A percentile compares a stretch with the other conserved stretches of the same genome.
Evolutionary conservation across 2,329 filamentous ascomycete species (phyloP).

Genomic region (Aspergillus eucalypticola): DNA sequence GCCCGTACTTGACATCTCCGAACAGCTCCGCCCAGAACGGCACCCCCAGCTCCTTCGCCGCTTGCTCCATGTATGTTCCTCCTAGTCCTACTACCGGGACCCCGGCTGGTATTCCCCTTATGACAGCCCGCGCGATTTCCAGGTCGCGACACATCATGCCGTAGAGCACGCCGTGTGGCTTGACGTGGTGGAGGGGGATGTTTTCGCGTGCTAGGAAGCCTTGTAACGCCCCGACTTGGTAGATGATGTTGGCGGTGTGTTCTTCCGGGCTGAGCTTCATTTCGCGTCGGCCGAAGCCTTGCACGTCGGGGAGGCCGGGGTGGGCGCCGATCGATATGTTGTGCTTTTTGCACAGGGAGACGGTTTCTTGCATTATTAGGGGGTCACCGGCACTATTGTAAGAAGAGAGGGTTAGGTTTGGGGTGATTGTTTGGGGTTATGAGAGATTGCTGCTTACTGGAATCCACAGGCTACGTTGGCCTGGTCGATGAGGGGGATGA

Average conservation of each 20-base stretch:
- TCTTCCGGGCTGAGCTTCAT: conserved; percentile 61
- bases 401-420: not conserved
- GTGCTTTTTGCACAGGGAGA: conserved; percentile 59
- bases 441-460: conserved; percentile 33
- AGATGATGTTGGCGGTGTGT: conserved; percentile 58
- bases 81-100: conserved; percentile 57
- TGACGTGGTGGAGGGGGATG: conserved; percentile 61
- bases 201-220: conserved; percentile 60
- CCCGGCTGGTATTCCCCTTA: conserved; percentile 53
- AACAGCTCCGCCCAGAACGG: conserved; percentile 58
- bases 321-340: conserved; percentile 62
- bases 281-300: conserved; percentile 64
- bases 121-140: conserved; percentile 55
- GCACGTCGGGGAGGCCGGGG: conserved; percentile 64
- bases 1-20: conserved; percentile 58
- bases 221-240: conserved; percentile 65
- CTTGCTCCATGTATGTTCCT: conserved; percentile 56
- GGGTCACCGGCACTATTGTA: conserved; percentile 54
- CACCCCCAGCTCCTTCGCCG: conserved; percentile 54
- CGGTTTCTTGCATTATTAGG: conserved; percentile 63
- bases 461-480: conserved; percentile 65
- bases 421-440: not conserved
- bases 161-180: conserved; percentile 63
- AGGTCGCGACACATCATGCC: conserved; percentile 57
- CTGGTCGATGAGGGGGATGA: conserved; percentile 62